Base-by-base conservation (phyloP, 805 yeast genomes). In the Nakazawaea wickerhamii region DNA sequence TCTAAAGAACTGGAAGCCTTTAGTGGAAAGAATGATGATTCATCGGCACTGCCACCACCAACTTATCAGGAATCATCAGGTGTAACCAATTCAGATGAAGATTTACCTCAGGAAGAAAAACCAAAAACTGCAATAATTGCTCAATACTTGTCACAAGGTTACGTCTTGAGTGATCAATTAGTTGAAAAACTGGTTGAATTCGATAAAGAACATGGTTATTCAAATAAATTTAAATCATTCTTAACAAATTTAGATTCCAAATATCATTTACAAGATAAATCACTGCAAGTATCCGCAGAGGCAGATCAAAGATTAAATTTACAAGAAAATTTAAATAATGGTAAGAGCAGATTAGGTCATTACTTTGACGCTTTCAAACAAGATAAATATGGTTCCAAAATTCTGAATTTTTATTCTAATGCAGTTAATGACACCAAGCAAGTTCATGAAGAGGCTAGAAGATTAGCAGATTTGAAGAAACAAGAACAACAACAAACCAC, bases 91-190 rank as follows among this genome's bases (percentile, higher is more conserved):
- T 51, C 40, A 14, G n/a, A 25, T 38, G 41, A 45, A 27, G 87
- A 82, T 50, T 73, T 83, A 41, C 60, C 70, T 4, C 95, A 84
- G 63, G 95, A 85, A 54, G 77, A 75, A 47, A 84, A 84, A 65
- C 95, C 95, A 44, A 82, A 82, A 55, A 61, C 79, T 43, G 77
- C 87, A 15, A 78, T 85, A 46, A 65, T 84, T 63, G 91, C 93
- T 1, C 91, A 84, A 60, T 74, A 81, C 52, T 66, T 84, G 46
- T 70, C 87, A 25, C 74, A 78, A n/a, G 95, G 95, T 4, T 84
- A 85, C 57, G 73, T 69, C 15, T 60, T 84, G 34, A 70, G 81
- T 36, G 93, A 85, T 58, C 62, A 69, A 39, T 63, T 83, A 38
- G 66, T 84, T 34, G 69, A 73, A 44, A 72, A 71, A 54, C 84